Conservation (phyloP, 108 stramenopile genomes). For the Thalassiosira profunda region DNA sequence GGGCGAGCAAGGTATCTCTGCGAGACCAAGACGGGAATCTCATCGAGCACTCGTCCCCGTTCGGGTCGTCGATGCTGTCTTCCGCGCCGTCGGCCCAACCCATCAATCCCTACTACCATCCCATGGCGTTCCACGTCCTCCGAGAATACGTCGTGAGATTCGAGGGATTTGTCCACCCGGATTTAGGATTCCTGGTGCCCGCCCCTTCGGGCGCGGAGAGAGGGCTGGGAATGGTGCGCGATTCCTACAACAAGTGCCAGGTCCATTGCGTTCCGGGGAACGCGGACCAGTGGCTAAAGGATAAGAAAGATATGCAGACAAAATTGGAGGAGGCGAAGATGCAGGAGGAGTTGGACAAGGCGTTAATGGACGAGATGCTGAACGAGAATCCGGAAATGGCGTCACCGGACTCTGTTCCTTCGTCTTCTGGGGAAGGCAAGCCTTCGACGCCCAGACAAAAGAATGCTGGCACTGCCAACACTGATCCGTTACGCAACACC, state of each 20-base stretch:
- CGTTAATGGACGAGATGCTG: constrained; percentile 30
- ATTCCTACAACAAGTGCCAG: constrained; percentile 73
- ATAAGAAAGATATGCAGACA: background rate
- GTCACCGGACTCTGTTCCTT: background rate
- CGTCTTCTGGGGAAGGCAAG: background rate
- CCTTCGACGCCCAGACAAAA: background rate
- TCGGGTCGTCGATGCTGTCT: constrained; percentile 6
- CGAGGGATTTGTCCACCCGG: constrained; percentile 86
- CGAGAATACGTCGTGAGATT: constrained; percentile 78
- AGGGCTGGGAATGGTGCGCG: constrained; percentile 81
- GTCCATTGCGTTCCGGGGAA: constrained; percentile 67
- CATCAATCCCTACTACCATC: constrained; percentile 53
- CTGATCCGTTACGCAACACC: too few relatives aligned
- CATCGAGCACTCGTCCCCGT: background rate
- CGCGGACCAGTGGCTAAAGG: constrained; percentile 46
- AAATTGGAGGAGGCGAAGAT: constrained; percentile 2
- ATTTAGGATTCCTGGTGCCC: constrained; percentile 78
- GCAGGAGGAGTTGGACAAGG: constrained; percentile 10
- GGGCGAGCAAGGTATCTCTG: constrained; percentile 20
- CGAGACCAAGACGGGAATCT: constrained; percentile 17
- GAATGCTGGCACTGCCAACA: too few relatives aligned
- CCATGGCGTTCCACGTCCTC: constrained; percentile 67
- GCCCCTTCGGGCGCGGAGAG: constrained; percentile 77
- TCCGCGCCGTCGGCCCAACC: background rate
- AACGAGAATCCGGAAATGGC: constrained; percentile 20